These are phyloP conservation scores for Multifurca ochricompacta DNA, from an alignment of 768 basidiomycete species.

Conservation along the genomic window DNA sequence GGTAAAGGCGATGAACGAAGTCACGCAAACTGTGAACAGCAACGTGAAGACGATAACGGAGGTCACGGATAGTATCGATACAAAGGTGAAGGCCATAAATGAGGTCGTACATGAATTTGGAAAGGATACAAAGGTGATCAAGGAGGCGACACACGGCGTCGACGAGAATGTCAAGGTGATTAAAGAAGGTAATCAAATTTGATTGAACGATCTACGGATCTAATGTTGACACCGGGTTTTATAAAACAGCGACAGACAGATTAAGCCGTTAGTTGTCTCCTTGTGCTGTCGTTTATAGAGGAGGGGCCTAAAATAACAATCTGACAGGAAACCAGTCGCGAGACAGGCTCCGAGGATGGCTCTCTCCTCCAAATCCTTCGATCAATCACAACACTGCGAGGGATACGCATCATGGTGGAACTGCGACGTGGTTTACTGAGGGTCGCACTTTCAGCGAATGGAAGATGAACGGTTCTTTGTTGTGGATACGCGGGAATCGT, in stretches of 20 bases:
- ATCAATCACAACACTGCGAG: background rate
- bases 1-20: too few species aligned
- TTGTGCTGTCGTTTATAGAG: background rate
- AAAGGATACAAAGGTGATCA: too few species aligned
- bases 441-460: background rate
- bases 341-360: background rate
- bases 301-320: background rate
- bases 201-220: too few species aligned
- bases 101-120: too few species aligned
- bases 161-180: too few species aligned
- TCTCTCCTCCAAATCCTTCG: background rate
- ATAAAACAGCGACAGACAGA: background rate
- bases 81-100: too few species aligned
- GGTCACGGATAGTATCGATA: too few species aligned
- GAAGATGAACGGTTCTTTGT: background rate
- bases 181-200: too few species aligned
- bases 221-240: background rate
- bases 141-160: too few species aligned
- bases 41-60: too few species aligned
- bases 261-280: too few species aligned
- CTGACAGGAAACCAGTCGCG: background rate
- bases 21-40: too few species aligned
- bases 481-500: background rate
- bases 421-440: background rate
- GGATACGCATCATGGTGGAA: background rate